Evolutionary conservation across 2,329 filamentous ascomycete genomes (phyloP).

Genomic region (Monilinia fructicola): DNA sequence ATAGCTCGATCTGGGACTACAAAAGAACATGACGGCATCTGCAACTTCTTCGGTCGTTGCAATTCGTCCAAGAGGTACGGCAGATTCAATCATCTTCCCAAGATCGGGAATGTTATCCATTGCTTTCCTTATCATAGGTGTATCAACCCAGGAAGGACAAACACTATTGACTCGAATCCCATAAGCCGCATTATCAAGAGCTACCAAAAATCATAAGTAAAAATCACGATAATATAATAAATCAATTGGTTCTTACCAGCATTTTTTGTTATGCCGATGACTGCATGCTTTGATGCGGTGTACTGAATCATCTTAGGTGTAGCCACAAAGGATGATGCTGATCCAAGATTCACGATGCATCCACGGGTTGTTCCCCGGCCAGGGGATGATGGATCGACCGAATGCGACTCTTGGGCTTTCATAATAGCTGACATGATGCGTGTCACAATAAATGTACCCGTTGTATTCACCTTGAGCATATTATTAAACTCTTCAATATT

Average conservation of each 20-base stretch:
- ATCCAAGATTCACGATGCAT: conserved; percentile 26
- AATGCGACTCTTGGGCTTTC: conserved; percentile 17
- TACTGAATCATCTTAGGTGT: conserved; percentile 23
- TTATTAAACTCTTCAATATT: conserved; percentile 22
- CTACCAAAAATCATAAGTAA: conserved; percentile 2
- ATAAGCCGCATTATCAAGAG: conserved; percentile 25
- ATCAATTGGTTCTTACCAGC: not conserved
- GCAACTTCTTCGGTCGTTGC: conserved; percentile 25
- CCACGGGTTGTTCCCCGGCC: conserved; percentile 12
- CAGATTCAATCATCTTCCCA: conserved; percentile 16
- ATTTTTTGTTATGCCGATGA: conserved; percentile 25
- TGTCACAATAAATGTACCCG: conserved; percentile 23
- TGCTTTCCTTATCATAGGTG: conserved; percentile 22
- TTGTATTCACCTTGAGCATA: conserved; percentile 21
- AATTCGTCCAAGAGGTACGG: conserved; percentile 24
- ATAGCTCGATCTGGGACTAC: conserved; percentile 24
- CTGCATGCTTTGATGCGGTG: conserved; percentile 26
- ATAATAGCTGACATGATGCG: conserved; percentile 11
- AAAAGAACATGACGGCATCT: conserved; percentile 24
- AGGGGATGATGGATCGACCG: too few species aligned
- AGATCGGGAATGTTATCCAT: conserved; percentile 15
- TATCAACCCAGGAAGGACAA: conserved; percentile 28
- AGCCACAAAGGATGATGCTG: conserved; percentile 21
- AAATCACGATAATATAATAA: not conserved
- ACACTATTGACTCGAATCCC: conserved; percentile 27